phyloP scores from a whole-genome alignment of 129 eudicot species.

The Erigeron canadensis region DNA sequence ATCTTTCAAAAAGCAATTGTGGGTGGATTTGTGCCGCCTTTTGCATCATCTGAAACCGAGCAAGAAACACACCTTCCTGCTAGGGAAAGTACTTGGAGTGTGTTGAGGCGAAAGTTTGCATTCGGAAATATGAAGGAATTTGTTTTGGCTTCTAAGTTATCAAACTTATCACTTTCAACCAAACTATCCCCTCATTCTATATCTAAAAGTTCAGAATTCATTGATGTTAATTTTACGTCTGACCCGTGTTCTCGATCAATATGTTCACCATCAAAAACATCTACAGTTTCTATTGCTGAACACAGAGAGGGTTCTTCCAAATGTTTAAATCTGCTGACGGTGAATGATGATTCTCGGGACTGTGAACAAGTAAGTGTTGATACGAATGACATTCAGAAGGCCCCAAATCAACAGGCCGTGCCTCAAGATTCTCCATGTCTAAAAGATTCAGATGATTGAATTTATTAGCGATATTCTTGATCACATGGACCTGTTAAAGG shows the following conservation, averaged over 20 bases:
- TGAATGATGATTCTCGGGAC: constrained; percentile 30
- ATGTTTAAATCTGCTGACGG: constrained; percentile 44
- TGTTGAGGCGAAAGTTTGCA: constrained; percentile 59
- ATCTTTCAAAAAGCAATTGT: constrained; percentile 61
- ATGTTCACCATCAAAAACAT: constrained; percentile 36
- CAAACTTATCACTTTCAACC: constrained; percentile 50
- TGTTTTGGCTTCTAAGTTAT: constrained; percentile 55
- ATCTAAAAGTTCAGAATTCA: constrained; percentile 54
- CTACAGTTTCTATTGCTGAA: constrained; percentile 63
- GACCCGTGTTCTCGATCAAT: constrained; percentile 23
- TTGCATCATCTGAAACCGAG: constrained; percentile 55
- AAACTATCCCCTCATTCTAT: constrained; percentile 51
- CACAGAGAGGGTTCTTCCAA: constrained; percentile 56
- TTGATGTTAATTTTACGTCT: constrained; percentile 64
- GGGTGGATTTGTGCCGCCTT: constrained; percentile 77
- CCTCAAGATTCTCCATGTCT: constrained; percentile 24
- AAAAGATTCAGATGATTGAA: constrained; percentile 26
- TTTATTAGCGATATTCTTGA: constrained; percentile 41
- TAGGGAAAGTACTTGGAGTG: constrained; percentile 77
- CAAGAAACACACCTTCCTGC: constrained; percentile 72
- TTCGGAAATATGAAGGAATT: constrained; percentile 69
- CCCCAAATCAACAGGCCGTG: constrained; percentile 8
- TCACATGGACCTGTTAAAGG: constrained; percentile 47
- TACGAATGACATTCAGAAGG: constrained; percentile 17
- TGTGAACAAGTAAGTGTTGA: constrained; percentile 19